Evolutionary conservation across 805 yeast genomes (phyloP), one percentile per base, ranked within the genome.

Genomic region (Ogataea nakhonphanomensis): DNA sequence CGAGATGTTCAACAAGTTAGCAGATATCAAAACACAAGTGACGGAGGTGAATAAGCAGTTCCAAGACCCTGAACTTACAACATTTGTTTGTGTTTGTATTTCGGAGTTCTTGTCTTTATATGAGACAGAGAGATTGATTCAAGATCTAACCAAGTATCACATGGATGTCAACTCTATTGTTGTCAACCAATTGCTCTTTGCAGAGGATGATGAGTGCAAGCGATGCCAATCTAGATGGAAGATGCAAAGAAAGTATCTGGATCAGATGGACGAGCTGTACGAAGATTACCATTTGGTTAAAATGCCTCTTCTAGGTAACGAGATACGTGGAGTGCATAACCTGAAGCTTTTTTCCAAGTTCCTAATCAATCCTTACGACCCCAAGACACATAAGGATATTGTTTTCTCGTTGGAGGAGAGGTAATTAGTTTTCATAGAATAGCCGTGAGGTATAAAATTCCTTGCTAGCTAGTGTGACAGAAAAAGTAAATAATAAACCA

Each of bases 121-220:
- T 65, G 99, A 93, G 66, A 91, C 98, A 13, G 99, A 93, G 69
- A 81, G 99, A 68, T 78, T 93, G 81, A 86, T 93, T 52, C 99
- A 93, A 69, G 99, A 93, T 63, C 77, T 93, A 62, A 84, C 89
- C 66, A 80, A 91, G 39, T 93, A 87, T 66, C 85, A 89, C 51
- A 93, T 93, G 83, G 99, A 93, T 64, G 96, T 95, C 48, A 91
- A 89, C 65, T 84, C 96, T 27, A 93, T 93, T 57, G 90, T 93
- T 48, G 95, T 95, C 39, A 93, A 93, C 68, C 99, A 93, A 67
- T 74, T 93, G 50, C 70, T 93, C 45, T 86, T 84, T 66, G 93
- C 96, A n/a, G 84, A 76, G 39, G 82, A 78, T 34, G 86, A 79
- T 49, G 76, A 78, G 46, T 93, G 99, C 69, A 84, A 81, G 59